Base-by-base conservation (phyloP, 2,329 filamentous ascomycete species). In the Stachybotrys chartarum region DNA sequence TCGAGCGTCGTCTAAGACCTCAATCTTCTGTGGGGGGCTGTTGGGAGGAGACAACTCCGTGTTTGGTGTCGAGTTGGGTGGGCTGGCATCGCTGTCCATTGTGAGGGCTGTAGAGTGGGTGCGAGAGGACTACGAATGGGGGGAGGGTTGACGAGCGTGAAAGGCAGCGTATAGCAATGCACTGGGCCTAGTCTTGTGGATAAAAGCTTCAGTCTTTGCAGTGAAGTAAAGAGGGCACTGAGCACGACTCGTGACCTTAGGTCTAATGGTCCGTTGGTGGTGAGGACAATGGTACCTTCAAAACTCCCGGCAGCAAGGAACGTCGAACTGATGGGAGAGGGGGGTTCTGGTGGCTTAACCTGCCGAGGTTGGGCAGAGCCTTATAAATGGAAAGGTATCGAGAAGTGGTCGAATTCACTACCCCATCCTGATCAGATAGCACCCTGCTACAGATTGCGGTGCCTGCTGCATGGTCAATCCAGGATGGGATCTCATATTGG, bases 21-120 rank as follows among this genome's bases (percentile, higher is more conserved):
- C 63, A 48, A 58, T 63, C 58, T 72, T 72, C 31, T 72, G 66
- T 17, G 70, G 68, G 3, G 76, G 75, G 58, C 75, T 80, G 45
- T 65, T 71, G 48, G 73, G 75, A 24, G 74, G 68, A 52, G 77
- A 79, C 58, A 76, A 74, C 62, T 79, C 76, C 50, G 77, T 80
- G 59, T 75, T 68, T n/a, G 78, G 77, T 17, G 78, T 80, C 30
- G 74, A 74, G 57, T 42, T 42, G 35, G 35, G 35, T 14, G 35
- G 35, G 35, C 35, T 42, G 35, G 14, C 14, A 42, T 42, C 35
- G 35, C 35, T 42, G 14, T 42, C 35, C 35, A 42, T 42, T 10
- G 14, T 42, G 35, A 42, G 10, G 24, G 35, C 35, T 42, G 35
- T 6, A 14, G 35, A 14, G 8, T 42, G 8, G 35, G 10, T 42